These are phyloP conservation scores for Secale cereale DNA, from an alignment of 176 grass and related monocot species.

Conservation along the genomic window DNA sequence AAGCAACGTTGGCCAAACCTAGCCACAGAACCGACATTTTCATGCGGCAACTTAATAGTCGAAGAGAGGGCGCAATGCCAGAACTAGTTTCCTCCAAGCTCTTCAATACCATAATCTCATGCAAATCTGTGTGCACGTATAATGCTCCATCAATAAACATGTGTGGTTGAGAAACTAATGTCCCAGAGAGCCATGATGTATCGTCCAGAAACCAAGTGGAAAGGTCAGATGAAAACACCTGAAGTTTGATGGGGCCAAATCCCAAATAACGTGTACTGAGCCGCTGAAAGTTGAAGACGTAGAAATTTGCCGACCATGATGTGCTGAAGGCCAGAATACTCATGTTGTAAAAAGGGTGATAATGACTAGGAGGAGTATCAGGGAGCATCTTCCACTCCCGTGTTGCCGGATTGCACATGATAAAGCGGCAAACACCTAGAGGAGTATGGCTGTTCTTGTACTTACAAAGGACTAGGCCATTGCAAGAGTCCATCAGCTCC, in stretches of 20 bases:
- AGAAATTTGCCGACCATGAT: slow-evolving; percentile 20
- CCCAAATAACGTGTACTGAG: not conserved
- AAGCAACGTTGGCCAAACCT: slow-evolving; percentile 1
- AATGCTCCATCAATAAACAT: not conserved
- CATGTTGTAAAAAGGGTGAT: not conserved
- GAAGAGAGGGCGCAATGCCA: not conserved
- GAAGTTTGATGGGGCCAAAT: slow-evolving; percentile 5
- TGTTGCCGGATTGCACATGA: slow-evolving; percentile 31
- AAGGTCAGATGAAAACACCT: not conserved
- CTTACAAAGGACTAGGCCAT: slow-evolving; percentile 47
- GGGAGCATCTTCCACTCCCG: not conserved
- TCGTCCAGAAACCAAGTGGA: not conserved
- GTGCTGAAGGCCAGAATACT: slow-evolving; percentile 26
- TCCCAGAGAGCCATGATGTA: not conserved
- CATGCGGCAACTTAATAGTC: slow-evolving; percentile 2
- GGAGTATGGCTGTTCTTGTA: slow-evolving; percentile 5
- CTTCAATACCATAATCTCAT: slow-evolving; percentile 6
- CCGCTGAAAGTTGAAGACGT: slow-evolving; percentile 25
- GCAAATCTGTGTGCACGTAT: not conserved
- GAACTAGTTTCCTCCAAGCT: not conserved
- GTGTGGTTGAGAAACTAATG: not conserved
- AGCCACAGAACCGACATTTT: not conserved
- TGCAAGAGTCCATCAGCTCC: slow-evolving; percentile 38
- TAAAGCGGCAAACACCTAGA: not conserved
- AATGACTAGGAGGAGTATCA: not conserved